Evolutionary conservation across 345 rosid genomes (phyloP), one percentile per base, ranked within the genome.

Genomic region (Dipteronia sinensis): DNA sequence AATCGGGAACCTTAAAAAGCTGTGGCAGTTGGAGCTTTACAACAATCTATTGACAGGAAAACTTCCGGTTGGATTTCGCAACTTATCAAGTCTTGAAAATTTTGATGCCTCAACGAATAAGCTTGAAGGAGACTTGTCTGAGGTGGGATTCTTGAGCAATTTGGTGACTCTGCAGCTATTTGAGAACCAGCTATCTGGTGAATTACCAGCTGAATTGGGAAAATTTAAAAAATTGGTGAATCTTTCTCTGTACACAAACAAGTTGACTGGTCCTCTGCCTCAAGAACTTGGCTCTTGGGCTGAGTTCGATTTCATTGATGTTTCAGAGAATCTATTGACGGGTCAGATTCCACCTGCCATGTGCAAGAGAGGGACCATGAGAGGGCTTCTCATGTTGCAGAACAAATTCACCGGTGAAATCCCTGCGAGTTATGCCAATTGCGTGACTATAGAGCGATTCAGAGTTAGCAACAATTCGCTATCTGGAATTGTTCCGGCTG

Each of bases 321-420:
- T 91, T 1, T 91, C 99, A 0, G 98, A 91, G 84, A 95, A 95
- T 83, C 63, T 68, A 6, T 47, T 95, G 76, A 85, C 89, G 0
- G 99, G 99, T 58, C 77, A 90, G 4, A 87, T 95, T 76, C 99
- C 99, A 0, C 93, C 98, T 0, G 82, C 92, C 66, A 95, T 95
- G 98, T 95, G 99, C 84, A 91, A 92, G 81, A 76, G 77, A 31
- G 97, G 98, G 65, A 85, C 84, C 67, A 91, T 93, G 99, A 86
- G 0, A 73, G 67, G 10, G 73, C 85, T 95, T 56, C 89, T 95
- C 9, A 59, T 95, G 78, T 88, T 95, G 0, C 94, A 91, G 64
- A 95, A 95, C 87, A 87, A 81, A 20, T 78, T 95, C 51, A 84
- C 97, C 0, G 99, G 98, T 7, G 87, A 88, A 29, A 93, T 95